Conservation (phyloP, 2,329 filamentous ascomycete species). For the Fusarium liriodendri region DNA sequence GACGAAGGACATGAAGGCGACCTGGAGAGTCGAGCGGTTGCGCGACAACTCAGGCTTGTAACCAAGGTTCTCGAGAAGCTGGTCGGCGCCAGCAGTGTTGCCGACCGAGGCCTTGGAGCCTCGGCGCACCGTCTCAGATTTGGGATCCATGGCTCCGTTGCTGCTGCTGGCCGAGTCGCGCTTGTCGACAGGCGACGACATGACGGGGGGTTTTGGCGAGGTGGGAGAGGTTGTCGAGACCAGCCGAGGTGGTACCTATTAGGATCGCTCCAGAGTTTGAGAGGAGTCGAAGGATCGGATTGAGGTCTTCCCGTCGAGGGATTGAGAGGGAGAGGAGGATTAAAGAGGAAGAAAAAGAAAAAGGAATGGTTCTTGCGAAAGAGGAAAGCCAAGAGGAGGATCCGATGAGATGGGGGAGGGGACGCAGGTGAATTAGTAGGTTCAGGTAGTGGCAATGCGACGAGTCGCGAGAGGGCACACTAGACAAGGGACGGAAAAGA, state of each 20-base stretch:
- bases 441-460: constrained; percentile 24
- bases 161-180: constrained; percentile 36
- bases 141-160: constrained; percentile 31
- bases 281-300: neutral
- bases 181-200: constrained; percentile 34
- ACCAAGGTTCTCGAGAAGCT: constrained; percentile 71
- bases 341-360: constrained; percentile 20
- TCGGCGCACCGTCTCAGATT: constrained; percentile 43
- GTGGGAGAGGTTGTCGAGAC: neutral
- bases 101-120: constrained; percentile 39
- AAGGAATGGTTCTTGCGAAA: neutral
- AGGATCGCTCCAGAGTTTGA: neutral
- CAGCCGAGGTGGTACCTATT: neutral
- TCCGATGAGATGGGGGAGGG: neutral
- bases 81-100: constrained; percentile 63
- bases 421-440: constrained; percentile 7
- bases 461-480: neutral
- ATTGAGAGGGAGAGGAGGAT: neutral
- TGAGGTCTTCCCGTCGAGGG: neutral
- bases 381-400: constrained; percentile 1
- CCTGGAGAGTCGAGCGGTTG: constrained; percentile 74
- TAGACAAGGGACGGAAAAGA: constrained; percentile 17
- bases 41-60: constrained; percentile 74
- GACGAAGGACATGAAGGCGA: constrained; percentile 82
- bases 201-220: neutral